Base-by-base conservation (phyloP, 352 stramenopile genomes). In the Globisporangium iwayamae region DNA sequence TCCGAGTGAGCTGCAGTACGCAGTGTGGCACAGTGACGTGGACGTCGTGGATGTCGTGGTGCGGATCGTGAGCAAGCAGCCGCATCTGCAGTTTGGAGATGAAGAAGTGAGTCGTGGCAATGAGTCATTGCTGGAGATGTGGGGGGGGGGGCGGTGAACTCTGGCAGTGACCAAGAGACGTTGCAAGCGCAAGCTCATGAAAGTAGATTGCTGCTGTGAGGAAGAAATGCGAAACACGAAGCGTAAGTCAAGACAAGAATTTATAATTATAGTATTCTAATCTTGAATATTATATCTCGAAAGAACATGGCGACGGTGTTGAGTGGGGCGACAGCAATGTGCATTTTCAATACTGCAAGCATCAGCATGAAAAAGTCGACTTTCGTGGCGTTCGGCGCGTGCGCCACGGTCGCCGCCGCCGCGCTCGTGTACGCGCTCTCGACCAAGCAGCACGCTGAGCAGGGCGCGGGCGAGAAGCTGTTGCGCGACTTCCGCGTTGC, bases 401-500 rank as follows among this genome's bases (percentile, higher is more conserved):
- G 71, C 22, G 60, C 73, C 20, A 67, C 68, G 10, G 62, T 75
- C 18, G 70, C 76, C 18, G 70, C 64, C 22, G 61, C 66, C 4
- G 65, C 65, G 7, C 58, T 84, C n/a, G 53, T 68, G 25, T 72
- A 71, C 18, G 72, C 70, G 25, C 68, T 89, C 5, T 75, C 68
- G 61, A 62, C 65, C 14, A 68, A 66, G 43, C 69, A 74, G 39
- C 67, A 74, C 39, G 50, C 66, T 20, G 38, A 71, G 48, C 53
- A 51, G 1, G 75, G 76, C 60, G 56, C 56, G 0, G 78, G 75
- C 0, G 70, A 56, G 6, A 76, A 83, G 67, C 65, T 69, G 62
- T 68, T 93, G 60, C 75, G 66, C 36, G 74, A 79, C 51, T 90
- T 94, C 59, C 72, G 73, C 34, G 65, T 89, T 32, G 71, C 81